Evolutionary conservation across 805 yeast genomes (phyloP).

Genomic region (Kodamaea restingae): DNA sequence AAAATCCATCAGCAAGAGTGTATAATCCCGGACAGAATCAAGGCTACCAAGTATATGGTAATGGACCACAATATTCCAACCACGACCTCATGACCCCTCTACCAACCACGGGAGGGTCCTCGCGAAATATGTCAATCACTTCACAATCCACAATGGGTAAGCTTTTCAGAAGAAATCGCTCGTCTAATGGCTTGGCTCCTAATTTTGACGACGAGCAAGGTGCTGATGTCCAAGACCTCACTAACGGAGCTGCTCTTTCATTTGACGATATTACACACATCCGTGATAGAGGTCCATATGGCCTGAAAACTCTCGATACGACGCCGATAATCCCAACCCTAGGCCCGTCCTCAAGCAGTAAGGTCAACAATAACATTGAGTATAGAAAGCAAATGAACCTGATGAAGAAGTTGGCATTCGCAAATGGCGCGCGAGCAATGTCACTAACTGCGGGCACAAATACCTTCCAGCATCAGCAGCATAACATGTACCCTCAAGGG

Average conservation of each 20-base stretch:
- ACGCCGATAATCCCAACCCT: constrained; percentile 76
- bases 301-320: constrained; percentile 45
- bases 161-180: constrained; percentile 40
- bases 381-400: constrained; percentile 69
- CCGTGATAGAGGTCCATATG: constrained; percentile 65
- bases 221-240: constrained; percentile 31
- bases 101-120: constrained; percentile 12
- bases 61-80: constrained; percentile 15
- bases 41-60: constrained; percentile 6
- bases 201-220: constrained; percentile 32
- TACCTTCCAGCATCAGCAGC: constrained; percentile 23
- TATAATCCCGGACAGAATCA: constrained; percentile 4
- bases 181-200: constrained; percentile 18
- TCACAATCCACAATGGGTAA: constrained; percentile 38
- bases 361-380: constrained; percentile 44
- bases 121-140: constrained; percentile 36
- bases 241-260: constrained; percentile 43
- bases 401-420: constrained; percentile 56
- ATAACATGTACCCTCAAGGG: constrained; percentile 6
- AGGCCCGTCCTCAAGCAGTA: constrained; percentile 16
- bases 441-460: constrained; percentile 34
- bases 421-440: constrained; percentile 45
- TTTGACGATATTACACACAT: constrained; percentile 63
- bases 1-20: constrained; percentile 15
- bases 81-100: constrained; percentile 27